Conservation (phyloP, 805 yeast species). For the Saitoella complicata region DNA sequence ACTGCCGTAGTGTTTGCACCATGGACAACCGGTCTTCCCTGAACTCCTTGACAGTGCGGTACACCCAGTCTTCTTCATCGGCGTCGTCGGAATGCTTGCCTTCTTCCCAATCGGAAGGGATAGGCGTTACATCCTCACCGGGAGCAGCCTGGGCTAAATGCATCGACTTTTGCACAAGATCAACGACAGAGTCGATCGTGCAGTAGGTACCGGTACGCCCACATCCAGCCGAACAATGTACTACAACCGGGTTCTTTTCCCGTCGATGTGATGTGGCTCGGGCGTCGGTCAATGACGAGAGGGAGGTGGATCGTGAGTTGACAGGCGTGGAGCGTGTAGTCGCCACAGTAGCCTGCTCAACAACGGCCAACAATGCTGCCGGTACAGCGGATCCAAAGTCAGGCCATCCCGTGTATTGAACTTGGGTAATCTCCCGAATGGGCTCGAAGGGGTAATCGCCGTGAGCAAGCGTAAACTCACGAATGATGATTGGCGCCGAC, state of each 20-base stretch:
- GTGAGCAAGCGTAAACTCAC: slow-evolving; percentile 31
- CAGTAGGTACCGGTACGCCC: slow-evolving; percentile 89
- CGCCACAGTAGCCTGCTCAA: slow-evolving; percentile 37
- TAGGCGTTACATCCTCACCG: background rate
- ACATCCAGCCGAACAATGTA: slow-evolving; percentile 95
- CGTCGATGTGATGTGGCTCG: background rate
- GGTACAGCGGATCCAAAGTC: slow-evolving; percentile 50
- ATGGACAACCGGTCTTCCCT: slow-evolving; percentile 63
- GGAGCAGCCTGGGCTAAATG: slow-evolving; percentile 2
- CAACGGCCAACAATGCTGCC: slow-evolving; percentile 42
- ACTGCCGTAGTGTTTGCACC: slow-evolving; percentile 73
- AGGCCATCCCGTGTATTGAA: slow-evolving; percentile 73
- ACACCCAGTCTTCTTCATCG: slow-evolving; percentile 37
- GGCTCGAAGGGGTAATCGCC: slow-evolving; percentile 14
- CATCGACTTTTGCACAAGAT: slow-evolving; percentile 22
- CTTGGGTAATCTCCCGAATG: slow-evolving; percentile 41
- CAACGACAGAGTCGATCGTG: slow-evolving; percentile 25
- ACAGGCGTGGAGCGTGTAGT: slow-evolving; percentile 22
- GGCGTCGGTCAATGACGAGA: background rate
- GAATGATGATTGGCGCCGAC: slow-evolving; percentile 12
- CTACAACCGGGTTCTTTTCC: slow-evolving; percentile 35
- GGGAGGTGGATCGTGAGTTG: background rate
- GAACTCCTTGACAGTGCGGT: slow-evolving; percentile 45
- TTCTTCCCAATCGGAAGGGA: background rate
- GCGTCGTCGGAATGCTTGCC: slow-evolving; percentile 9